Percentiles rank a stretch among this genome's conserved stretches.
These are phyloP conservation scores for Mentha longifolia DNA, from an alignment of 257 asterid species.

Conservation along the genomic window DNA sequence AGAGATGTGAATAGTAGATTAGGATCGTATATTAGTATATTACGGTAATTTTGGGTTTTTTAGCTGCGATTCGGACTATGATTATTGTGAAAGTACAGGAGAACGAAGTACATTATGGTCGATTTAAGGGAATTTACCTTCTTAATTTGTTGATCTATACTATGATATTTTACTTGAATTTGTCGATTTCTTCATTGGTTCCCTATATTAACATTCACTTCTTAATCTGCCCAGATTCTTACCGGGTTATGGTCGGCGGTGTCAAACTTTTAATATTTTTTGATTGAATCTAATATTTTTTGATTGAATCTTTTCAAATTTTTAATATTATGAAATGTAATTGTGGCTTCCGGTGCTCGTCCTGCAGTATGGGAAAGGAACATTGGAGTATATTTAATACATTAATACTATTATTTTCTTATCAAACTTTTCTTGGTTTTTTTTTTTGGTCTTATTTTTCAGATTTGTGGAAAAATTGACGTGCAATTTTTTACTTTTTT, in stretches of 20 bases:
- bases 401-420: too few species aligned
- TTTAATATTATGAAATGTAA: neutral
- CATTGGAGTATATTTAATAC: too few species aligned
- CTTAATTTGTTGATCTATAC: neutral
- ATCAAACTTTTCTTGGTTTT: too few species aligned
- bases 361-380: slow-evolving; percentile 15
- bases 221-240: neutral
- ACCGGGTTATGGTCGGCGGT: neutral
- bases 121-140: neutral
- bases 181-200: too few species aligned
- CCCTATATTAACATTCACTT: too few species aligned
- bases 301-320: too few species aligned
- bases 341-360: slow-evolving; percentile 5
- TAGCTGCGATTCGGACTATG: neutral
- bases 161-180: too few species aligned
- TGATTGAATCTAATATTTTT: too few species aligned
- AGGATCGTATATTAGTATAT: neutral
- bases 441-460: too few species aligned
- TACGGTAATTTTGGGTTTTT: neutral
- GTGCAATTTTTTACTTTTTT: too few species aligned
- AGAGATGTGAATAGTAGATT: slow-evolving; percentile 35
- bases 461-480: too few species aligned
- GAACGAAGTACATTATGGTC: neutral
- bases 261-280: neutral
- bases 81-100: neutral